Conservation (phyloP, 768 basidiomycete genomes). For the Polyporus arcularius region DNA sequence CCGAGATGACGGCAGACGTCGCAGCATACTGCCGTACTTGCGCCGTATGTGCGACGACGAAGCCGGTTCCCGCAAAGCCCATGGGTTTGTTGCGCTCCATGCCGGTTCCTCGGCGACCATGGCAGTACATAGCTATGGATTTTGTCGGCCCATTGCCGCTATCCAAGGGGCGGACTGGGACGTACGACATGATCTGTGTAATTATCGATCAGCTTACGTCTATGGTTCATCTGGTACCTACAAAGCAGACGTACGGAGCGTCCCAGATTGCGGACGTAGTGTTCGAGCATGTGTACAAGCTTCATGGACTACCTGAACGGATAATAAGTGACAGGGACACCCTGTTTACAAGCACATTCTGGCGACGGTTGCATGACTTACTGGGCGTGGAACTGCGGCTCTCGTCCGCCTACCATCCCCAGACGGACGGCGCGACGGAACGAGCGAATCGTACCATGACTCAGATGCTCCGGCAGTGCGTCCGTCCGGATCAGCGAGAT, state of each 20-base stretch:
- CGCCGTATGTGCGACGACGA: background rate
- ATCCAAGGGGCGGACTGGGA: background rate
- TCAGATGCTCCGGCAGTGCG: conserved; percentile 31
- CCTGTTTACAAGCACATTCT: too few species aligned
- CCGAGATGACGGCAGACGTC: background rate
- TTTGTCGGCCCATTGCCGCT: background rate
- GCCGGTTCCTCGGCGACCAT: background rate
- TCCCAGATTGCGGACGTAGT: background rate
- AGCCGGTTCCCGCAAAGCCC: background rate
- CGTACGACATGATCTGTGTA: background rate
- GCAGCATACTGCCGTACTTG: background rate
- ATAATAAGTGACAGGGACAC: conserved; percentile 45
- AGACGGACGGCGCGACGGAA: conserved; percentile 44
- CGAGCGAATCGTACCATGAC: conserved; percentile 34
- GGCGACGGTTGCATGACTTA: conserved; percentile 33
- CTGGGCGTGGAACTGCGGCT: conserved; percentile 35
- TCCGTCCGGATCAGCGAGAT: conserved; percentile 33
- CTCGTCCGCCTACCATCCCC: conserved; percentile 45
- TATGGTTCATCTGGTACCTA: background rate
- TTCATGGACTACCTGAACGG: conserved; percentile 38
- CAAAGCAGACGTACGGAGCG: background rate
- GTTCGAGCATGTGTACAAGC: background rate
- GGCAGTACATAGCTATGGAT: background rate
- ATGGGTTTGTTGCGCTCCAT: background rate
- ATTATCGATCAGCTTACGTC: background rate